Evolutionary conservation across 2,329 filamentous ascomycete species (phyloP), one percentile per base, ranked within the genome.

Genomic region (Apiospora koreana): DNA sequence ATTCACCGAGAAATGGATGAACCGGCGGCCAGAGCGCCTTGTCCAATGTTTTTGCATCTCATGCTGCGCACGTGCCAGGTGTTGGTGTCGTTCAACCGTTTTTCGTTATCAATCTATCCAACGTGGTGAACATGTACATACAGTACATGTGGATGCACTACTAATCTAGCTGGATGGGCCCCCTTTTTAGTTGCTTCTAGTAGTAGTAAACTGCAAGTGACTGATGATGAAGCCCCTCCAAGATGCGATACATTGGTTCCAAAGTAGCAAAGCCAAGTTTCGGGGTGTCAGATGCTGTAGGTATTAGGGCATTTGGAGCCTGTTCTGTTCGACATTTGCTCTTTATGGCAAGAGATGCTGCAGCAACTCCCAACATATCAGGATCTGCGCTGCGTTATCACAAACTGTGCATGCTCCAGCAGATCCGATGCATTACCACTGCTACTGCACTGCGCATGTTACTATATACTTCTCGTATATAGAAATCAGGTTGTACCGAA

Each of bases 311-410:
- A 48, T 12, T 48, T 14, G 2, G n/a, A 25, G 23, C 48, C 48
- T 54, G 23, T 31, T 54, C 48, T 28, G 50, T 21, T 58, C 7
- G 50, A 23, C 31, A 62, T 10, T 62, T 38, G 31, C 54, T 62
- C 31, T 35, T 62, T 62, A 38, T 38, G 31, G 54, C 31, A 62
- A 62, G 31, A 62, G 9, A 62, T 62, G 18, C 54, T 38, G 54
- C 54, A 62, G 31, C 54, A 54, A 31, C 50, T 54, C 50, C 14
- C 25, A 54, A 54, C 50, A 38, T 38, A 38, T 14, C 54, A 62
- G 31, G 54, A 62, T 62, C 54, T 38, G 54, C 54, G 54, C 54
- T 62, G 54, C 28, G 54, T 62, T 21, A 38, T 62, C 54, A 62
- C 54, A 38, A 62, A 38, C 5, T 38, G 54, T 62, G 31, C 54